Percentiles rank a stretch among this genome's conserved stretches.
Conservation (phyloP, 2,329 filamentous ascomycete species). For the Cladorrhinum sp. region DNA sequence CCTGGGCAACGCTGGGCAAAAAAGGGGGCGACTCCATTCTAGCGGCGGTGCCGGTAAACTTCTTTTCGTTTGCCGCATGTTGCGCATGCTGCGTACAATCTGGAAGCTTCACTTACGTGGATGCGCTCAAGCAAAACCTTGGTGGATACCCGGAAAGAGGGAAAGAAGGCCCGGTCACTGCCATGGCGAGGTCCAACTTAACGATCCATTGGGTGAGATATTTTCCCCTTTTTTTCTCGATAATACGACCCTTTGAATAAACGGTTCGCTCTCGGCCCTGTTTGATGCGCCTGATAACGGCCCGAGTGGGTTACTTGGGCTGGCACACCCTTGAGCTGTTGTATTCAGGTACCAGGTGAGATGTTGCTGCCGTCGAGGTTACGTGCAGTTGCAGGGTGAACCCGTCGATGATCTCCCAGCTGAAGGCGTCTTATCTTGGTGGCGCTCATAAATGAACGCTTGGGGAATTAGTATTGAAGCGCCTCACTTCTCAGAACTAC, state of each 20-base stretch:
- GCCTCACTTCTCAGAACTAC: conserved; percentile 10
- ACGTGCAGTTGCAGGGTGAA: neutral
- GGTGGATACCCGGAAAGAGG: conserved; percentile 20
- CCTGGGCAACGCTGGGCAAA: neutral
- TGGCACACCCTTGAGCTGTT: neutral
- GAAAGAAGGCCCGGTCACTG: conserved; percentile 12
- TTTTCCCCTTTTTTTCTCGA: conserved; percentile 10
- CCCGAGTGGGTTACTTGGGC: conserved; percentile 2
- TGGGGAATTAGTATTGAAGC: conserved; percentile 17
- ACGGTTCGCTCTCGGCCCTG: neutral
- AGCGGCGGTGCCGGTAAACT: neutral
- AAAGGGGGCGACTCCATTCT: neutral
- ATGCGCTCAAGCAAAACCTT: conserved; percentile 19
- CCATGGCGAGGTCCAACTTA: neutral
- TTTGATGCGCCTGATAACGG: conserved; percentile 2
- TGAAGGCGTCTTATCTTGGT: neutral
- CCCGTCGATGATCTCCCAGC: neutral
- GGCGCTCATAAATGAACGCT: neutral
- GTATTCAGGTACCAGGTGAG: neutral
- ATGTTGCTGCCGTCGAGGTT: no score
- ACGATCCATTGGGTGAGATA: conserved; percentile 13
- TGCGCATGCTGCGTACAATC: neutral
- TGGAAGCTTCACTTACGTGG: conserved; percentile 1
- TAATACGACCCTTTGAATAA: conserved; percentile 11
- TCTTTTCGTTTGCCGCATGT: neutral